These are phyloP conservation scores for Phytophthora pisi DNA, from an alignment of 352 stramenopile species.

Conservation along the genomic window DNA sequence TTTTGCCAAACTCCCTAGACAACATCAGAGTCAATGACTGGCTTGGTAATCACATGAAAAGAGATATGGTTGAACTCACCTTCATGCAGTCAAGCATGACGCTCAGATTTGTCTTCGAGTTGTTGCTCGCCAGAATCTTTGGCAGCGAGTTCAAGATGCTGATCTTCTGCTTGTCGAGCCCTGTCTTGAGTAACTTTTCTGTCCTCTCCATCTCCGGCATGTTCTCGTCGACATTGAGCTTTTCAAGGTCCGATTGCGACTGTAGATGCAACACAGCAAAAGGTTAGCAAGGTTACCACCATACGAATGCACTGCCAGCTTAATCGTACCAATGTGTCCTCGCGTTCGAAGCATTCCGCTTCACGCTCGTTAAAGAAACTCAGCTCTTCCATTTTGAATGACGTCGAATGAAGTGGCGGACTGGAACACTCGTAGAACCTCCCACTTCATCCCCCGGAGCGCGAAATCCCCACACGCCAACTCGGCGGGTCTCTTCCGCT, in stretches of 20 bases:
- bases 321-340: constrained; percentile 71
- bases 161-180: constrained; percentile 83
- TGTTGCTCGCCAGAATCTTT: constrained; percentile 75
- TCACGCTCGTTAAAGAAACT: constrained; percentile 86
- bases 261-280: constrained; percentile 21
- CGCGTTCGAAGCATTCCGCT: constrained; percentile 83
- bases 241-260: constrained; percentile 84
- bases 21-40: not conserved
- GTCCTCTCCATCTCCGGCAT: constrained; percentile 81
- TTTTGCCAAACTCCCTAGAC: constrained; percentile 69
- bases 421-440: constrained; percentile 20
- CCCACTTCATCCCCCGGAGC: constrained; percentile 51
- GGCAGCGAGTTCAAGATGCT: constrained; percentile 72
- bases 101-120: constrained; percentile 71
- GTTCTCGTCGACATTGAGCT: constrained; percentile 87
- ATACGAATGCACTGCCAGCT: not conserved
- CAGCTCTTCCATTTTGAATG: constrained; percentile 74
- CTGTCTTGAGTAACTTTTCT: constrained; percentile 77
- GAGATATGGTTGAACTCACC: constrained; percentile 28
- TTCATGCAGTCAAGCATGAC: constrained; percentile 79
- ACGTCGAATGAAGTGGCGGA: constrained; percentile 22
- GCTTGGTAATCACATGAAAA: not conserved
- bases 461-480: constrained; percentile 25
- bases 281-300: not conserved
- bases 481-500: constrained; percentile 18